Evolutionary conservation across 192 early-diverging fungal species (phyloP).

Genomic region (Linderina pennispora): DNA sequence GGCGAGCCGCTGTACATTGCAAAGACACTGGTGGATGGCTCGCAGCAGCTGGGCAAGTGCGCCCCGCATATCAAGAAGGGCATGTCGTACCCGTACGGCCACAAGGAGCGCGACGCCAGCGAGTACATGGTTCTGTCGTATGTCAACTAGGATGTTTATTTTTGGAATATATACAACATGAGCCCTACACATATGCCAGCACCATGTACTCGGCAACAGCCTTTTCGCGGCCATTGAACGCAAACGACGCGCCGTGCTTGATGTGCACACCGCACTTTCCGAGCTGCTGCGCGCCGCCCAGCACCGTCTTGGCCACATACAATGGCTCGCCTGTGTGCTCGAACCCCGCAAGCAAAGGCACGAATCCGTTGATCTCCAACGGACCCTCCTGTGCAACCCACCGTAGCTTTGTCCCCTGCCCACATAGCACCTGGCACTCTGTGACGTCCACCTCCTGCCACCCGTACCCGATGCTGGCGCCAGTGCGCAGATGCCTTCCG

Average conservation of each 20-base stretch:
- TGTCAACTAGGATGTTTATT: constrained; percentile 5
- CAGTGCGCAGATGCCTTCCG: not conserved
- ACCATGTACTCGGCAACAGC: not conserved
- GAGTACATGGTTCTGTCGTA: constrained; percentile 46
- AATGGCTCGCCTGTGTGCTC: not conserved
- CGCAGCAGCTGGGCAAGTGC: constrained; percentile 49
- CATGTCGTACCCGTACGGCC: constrained; percentile 43
- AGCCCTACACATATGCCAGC: not conserved
- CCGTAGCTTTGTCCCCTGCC: not conserved
- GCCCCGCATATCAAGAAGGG: constrained; percentile 45
- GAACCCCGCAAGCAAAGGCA: not conserved
- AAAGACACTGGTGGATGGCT: constrained; percentile 41
- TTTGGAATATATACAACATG: not conserved
- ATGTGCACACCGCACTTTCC: not conserved
- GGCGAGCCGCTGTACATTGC: constrained; percentile 46
- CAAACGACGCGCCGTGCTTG: not conserved
- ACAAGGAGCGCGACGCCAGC: constrained; percentile 37
- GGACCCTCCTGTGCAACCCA: not conserved
- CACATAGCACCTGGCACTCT: not conserved
- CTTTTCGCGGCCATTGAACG: not conserved
- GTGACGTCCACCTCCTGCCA: not conserved
- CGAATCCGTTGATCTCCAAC: not conserved
- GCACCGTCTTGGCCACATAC: not conserved
- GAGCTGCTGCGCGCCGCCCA: not conserved
- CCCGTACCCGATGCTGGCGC: not conserved